phyloP scores from a whole-genome alignment of 192 early-diverging fungal species.

The Oehlia diaphana region DNA sequence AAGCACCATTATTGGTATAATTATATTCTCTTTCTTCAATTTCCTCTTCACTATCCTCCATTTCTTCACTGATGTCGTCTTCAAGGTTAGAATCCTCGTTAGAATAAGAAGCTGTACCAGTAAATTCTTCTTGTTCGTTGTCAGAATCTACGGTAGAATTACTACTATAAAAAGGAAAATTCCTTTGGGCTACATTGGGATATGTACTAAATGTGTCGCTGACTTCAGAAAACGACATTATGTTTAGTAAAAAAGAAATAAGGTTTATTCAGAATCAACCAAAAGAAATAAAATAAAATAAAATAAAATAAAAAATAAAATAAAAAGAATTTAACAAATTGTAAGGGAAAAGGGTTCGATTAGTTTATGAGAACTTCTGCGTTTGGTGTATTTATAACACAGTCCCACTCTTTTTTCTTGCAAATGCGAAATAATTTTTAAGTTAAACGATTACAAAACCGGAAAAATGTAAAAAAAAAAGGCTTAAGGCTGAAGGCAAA shows the following conservation, averaged over 20 bases:
- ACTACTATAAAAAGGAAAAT: neutral
- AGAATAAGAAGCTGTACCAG: neutral
- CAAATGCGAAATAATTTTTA: neutral
- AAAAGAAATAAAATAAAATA: neutral
- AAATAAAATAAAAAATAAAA: no score
- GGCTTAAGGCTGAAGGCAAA: neutral
- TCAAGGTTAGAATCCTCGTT: constrained; percentile 8
- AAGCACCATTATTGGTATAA: neutral
- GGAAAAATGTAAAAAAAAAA: neutral
- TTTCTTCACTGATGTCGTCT: neutral
- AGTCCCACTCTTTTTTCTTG: neutral
- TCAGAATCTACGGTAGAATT: neutral
- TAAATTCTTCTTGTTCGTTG: constrained; percentile 8
- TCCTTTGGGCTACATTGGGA: neutral
- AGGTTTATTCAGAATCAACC: neutral
- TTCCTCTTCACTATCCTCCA: constrained; percentile 13
- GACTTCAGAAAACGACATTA: neutral
- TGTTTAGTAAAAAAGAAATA: neutral
- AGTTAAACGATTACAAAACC: no score
- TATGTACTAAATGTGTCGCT: neutral
- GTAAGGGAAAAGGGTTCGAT: neutral
- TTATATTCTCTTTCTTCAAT: neutral
- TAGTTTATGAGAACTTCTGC: neutral
- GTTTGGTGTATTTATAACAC: neutral
- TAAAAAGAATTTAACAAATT: neutral